These are phyloP conservation scores for Tardiomyces blankii DNA, from an alignment of 1,139 yeast genomes.

Conservation along the genomic window DNA sequence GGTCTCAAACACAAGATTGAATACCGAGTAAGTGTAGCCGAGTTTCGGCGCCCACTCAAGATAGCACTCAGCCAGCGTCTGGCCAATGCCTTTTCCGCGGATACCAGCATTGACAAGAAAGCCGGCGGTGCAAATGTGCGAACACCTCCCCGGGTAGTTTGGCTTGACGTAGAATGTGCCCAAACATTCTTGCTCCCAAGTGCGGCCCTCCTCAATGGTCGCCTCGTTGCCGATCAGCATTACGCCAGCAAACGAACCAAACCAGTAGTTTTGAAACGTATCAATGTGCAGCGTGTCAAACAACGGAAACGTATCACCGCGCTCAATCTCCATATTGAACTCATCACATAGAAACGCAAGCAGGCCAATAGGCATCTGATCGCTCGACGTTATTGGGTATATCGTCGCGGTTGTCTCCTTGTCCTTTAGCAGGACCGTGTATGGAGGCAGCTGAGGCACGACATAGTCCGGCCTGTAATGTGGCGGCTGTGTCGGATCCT, in stretches of 20 bases:
- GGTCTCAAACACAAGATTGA: conserved; percentile 81
- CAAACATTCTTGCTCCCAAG: conserved; percentile 85
- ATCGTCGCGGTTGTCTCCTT: conserved; percentile 89
- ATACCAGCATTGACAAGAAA: conserved; percentile 87
- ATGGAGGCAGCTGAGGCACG: conserved; percentile 14
- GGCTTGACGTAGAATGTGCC: conserved; percentile 81
- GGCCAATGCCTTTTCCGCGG: conserved; percentile 87
- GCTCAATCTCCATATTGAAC: conserved; percentile 81
- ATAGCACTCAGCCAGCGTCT: conserved; percentile 71
- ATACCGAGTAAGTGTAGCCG: conserved; percentile 76
- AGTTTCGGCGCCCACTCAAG: conserved; percentile 84
- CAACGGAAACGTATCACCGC: conserved; percentile 82
- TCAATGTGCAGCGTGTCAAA: conserved; percentile 65
- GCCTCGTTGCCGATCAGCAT: conserved; percentile 56
- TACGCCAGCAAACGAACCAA: conserved; percentile 67
- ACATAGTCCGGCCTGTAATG: conserved; percentile 32
- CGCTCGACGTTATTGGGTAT: conserved; percentile 63
- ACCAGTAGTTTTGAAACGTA: conserved; percentile 77
- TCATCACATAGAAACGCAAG: conserved; percentile 80
- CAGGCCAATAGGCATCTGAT: conserved; percentile 61
- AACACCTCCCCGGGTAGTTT: conserved; percentile 83
- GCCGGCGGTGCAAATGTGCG: conserved; percentile 87
- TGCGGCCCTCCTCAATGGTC: conserved; percentile 31
- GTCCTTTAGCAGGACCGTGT: conserved; percentile 71
- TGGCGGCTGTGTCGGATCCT: conserved; percentile 34